phyloP scores from a whole-genome alignment of 768 basidiomycete genomes.

The Hericium erinaceus region DNA sequence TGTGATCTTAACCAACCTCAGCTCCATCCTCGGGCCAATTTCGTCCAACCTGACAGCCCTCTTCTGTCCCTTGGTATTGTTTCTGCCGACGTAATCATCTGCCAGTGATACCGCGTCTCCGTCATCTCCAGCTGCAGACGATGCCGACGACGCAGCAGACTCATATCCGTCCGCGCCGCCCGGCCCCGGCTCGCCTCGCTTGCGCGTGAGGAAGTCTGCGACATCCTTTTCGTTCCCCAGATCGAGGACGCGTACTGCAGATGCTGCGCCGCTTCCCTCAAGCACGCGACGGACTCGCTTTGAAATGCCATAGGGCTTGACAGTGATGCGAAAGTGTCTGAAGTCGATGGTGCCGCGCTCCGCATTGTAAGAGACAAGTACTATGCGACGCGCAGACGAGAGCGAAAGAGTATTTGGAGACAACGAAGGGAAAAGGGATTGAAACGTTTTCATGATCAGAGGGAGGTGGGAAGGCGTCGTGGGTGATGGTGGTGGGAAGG shows the following conservation, averaged over 20 bases:
- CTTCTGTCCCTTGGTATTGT: slow-evolving; percentile 86
- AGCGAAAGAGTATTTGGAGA: slow-evolving; percentile 70
- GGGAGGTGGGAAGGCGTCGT: slow-evolving; percentile 75
- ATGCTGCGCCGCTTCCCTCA: slow-evolving; percentile 41
- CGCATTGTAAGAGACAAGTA: slow-evolving; percentile 86
- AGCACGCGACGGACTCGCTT: slow-evolving; percentile 83
- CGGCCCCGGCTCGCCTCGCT: slow-evolving; percentile 37
- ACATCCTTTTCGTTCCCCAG: slow-evolving; percentile 89
- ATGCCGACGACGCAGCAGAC: slow-evolving; percentile 60
- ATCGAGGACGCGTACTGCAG: slow-evolving; percentile 48
- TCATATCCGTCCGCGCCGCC: slow-evolving; percentile 74
- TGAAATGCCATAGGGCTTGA: slow-evolving; percentile 91
- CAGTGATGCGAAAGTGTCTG: slow-evolving; percentile 91
- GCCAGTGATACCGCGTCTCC: slow-evolving; percentile 75
- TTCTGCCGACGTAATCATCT: slow-evolving; percentile 90
- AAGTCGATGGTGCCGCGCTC: slow-evolving; percentile 83
- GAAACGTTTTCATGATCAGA: slow-evolving; percentile 92
- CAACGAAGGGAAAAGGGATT: slow-evolving; percentile 92
- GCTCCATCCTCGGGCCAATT: slow-evolving; percentile 91
- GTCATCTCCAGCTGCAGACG: slow-evolving; percentile 38
- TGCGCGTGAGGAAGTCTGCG: slow-evolving; percentile 84
- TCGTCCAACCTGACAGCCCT: slow-evolving; percentile 89
- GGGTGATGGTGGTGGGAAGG: slow-evolving; percentile 68
- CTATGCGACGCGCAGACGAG: slow-evolving; percentile 87
- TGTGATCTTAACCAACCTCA: slow-evolving; percentile 85